These are phyloP conservation scores for Cyberlindnera japonica DNA, from an alignment of 805 yeast species.

Conservation along the genomic window DNA sequence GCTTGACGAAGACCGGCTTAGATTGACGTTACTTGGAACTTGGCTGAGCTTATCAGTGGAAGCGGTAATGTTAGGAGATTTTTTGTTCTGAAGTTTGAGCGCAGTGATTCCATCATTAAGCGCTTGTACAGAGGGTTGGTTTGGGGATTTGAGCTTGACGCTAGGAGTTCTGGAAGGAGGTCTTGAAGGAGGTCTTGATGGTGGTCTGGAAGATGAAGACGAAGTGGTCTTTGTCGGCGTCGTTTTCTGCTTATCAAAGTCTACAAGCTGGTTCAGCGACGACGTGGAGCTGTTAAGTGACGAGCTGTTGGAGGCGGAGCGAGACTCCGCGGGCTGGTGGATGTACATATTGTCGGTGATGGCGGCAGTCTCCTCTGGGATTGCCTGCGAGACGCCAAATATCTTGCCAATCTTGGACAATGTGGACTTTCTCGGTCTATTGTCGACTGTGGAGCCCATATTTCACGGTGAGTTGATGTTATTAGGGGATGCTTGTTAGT, in stretches of 20 bases:
- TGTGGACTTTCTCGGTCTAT: slow-evolving; percentile 28
- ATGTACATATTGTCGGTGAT: background rate
- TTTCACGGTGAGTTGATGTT: too few species aligned
- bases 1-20: slow-evolving; percentile 24
- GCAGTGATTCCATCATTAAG: slow-evolving; percentile 8
- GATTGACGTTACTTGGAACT: slow-evolving; percentile 13
- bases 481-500: too few species aligned
- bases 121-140: slow-evolving; percentile 1
- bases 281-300: slow-evolving; percentile 16
- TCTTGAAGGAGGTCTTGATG: slow-evolving; percentile 19
- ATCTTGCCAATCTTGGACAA: slow-evolving; percentile 29
- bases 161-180: slow-evolving; percentile 21
- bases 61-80: slow-evolving; percentile 11
- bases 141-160: slow-evolving; percentile 10
- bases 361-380: slow-evolving; percentile 8
- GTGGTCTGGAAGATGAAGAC: slow-evolving; percentile 7
- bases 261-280: slow-evolving; percentile 14
- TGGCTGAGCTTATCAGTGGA: slow-evolving; percentile 8
- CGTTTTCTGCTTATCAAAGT: slow-evolving; percentile 7
- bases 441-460: slow-evolving; percentile 14
- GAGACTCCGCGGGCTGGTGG: slow-evolving; percentile 3
- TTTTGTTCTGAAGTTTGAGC: slow-evolving; percentile 10
- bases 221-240: slow-evolving; percentile 6
- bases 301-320: slow-evolving; percentile 9
- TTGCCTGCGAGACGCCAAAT: slow-evolving; percentile 21